phyloP scores from a whole-genome alignment of 257 asterid genomes.

The Salvia rosmarinus region DNA sequence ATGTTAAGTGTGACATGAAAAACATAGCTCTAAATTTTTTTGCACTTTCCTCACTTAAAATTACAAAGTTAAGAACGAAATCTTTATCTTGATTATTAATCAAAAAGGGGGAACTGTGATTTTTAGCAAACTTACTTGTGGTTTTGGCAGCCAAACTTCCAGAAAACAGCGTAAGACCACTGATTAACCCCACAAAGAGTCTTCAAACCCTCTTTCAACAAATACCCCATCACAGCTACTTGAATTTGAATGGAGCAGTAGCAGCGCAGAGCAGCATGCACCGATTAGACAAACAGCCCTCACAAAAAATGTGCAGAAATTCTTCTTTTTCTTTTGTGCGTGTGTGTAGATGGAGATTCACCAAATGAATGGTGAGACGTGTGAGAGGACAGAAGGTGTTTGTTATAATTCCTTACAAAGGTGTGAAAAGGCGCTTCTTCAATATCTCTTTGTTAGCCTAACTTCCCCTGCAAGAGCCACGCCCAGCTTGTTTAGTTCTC shows the following conservation, averaged over 20 bases:
- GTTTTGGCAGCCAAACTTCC: conserved; percentile 91
- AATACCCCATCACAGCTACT: conserved; percentile 70
- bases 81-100: conserved; percentile 3
- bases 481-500: conserved; percentile 96
- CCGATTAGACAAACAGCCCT: conserved; percentile 29
- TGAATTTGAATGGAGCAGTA: conserved; percentile 21
- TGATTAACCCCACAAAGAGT: conserved; percentile 90
- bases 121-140: conserved; percentile 66
- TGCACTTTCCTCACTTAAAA: not conserved
- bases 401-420: conserved; percentile 37
- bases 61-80: not conserved
- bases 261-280: conserved; percentile 38
- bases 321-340: not conserved
- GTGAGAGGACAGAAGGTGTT: conserved; percentile 34
- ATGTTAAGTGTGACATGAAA: not conserved
- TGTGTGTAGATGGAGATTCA: conserved; percentile 22
- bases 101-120: not conserved
- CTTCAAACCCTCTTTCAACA: conserved; percentile 94
- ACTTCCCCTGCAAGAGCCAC: conserved; percentile 99
- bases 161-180: conserved; percentile 97
- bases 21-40: not conserved
- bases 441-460: conserved; percentile 49
- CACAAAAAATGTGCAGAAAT: conserved; percentile 29
- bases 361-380: conserved; percentile 27
- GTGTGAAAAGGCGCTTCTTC: conserved; percentile 15